Base-by-base conservation (phyloP, 2,329 filamentous ascomycete species). In the Sporothrix humicola region DNA sequence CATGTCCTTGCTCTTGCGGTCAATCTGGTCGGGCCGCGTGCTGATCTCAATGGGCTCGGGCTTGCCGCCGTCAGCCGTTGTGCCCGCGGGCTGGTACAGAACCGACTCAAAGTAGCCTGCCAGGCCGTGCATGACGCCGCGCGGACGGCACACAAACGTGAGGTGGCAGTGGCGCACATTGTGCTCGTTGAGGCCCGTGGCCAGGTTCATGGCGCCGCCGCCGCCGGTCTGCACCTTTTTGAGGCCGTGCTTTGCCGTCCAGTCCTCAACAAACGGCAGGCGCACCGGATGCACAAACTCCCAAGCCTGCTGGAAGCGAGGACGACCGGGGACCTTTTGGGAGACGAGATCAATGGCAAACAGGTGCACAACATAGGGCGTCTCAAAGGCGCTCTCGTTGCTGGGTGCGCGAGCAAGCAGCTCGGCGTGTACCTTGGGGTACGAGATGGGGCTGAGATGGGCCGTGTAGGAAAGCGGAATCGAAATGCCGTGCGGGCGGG, bases 41-140 rank as follows among this genome's bases (percentile, higher is more conserved):
- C 94, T 97, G 74, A 99, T 87, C 84, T 98, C 95, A 4, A 98
- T 89, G 77, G 89, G 90, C 1, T 84, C 78, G 76, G 82, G 81
- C 31, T 78, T 81, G 72, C 77, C 78, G 44, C 78, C 80, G 42
- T 78, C 82, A 7, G n/a, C 44, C 6, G 10, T 23, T 12, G 59
- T 42, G n/a, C 20, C 20, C 13, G 58, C 72, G 13, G 86, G 87
- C 77, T 87, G 87, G 80, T 98, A 99, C 23, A 99, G 87, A n/a
- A 97, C 93, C 0, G 94, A 94, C 83, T 99, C 96, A 81, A 99
- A 99, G 81, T 98, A 99, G 0, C 95, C 96, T 0, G 91, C 96
- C 58, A 99, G 83, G 1, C 96, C 96, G 81, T 99, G 96, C 50
- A 95, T 93, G 8, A 96, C 91, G 50, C 95, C 95, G 37, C 93